Evolutionary conservation across 1,139 yeast genomes (phyloP).

Genomic region (Pichia sp.): DNA sequence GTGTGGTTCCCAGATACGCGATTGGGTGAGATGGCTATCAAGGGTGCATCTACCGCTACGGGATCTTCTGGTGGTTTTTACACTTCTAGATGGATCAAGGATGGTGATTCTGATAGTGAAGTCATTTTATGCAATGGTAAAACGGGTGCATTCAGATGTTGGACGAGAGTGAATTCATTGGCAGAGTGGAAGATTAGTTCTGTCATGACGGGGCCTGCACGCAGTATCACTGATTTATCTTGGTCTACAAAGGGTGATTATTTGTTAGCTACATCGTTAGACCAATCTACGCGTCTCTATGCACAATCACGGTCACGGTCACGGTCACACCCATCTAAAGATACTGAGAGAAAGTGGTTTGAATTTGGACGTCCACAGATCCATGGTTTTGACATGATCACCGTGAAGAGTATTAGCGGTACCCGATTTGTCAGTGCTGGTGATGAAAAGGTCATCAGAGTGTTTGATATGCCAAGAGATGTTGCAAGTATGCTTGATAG

Average conservation of each 20-base stretch:
- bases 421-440: slow-evolving; percentile 86
- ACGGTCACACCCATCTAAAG: too few relatives aligned
- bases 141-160: slow-evolving; percentile 87
- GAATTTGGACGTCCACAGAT: slow-evolving; percentile 97
- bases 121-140: slow-evolving; percentile 75
- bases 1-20: slow-evolving; percentile 82
- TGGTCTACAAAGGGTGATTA: slow-evolving; percentile 73
- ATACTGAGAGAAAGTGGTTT: slow-evolving; percentile 50
- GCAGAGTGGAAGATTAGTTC: slow-evolving; percentile 33
- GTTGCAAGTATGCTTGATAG: slow-evolving; percentile 56
- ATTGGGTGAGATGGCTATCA: slow-evolving; percentile 86
- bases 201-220: slow-evolving; percentile 73
- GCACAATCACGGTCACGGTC: too few relatives aligned
- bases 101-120: slow-evolving; percentile 31
- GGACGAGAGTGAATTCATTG: slow-evolving; percentile 37
- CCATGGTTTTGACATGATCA: slow-evolving; percentile 95
- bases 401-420: slow-evolving; percentile 56
- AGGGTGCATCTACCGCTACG: slow-evolving; percentile 97
- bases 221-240: slow-evolving; percentile 66
- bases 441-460: slow-evolving; percentile 87
- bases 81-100: slow-evolving; percentile 74
- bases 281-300: slow-evolving; percentile 85
- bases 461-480: slow-evolving; percentile 83
- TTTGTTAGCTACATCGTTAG: slow-evolving; percentile 69
- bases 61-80: slow-evolving; percentile 98